Evolutionary conservation across 129 eudicot species (phyloP), one percentile per base, ranked within the genome.

Genomic region (Scalesia atractyloides): DNA sequence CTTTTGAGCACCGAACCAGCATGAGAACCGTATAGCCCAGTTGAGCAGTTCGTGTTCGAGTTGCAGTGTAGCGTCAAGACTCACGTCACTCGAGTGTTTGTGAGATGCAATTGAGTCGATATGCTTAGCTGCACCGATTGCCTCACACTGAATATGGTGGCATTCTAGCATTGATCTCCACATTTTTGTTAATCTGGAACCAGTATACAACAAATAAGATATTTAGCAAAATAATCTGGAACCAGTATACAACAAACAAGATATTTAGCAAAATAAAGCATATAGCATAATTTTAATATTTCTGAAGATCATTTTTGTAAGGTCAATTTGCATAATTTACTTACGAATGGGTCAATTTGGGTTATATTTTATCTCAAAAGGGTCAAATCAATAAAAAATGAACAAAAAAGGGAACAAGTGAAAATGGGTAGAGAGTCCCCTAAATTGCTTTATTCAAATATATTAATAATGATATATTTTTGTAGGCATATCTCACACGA

Each of bases 131-230:
- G 80, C 93, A 63, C 47, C 68, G 58, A 95, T 82, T 33, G 97
- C 97, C 69, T 81, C 84, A 66, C 84, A 80, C 66, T 95, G 99
- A 73, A 54, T 80, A 49, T 80, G 97, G 78, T 95, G 96, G 83
- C 99, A 90, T 58, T 88, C 96, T 14, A 84, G 87, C 94, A 88
- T 84, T 19, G 85, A 74, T 70, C 86, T 90, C 99, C 97, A 90
- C 94, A 95, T 88, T 47, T 84, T 80, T 26, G 86, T 71, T 68
- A 90, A 81, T 84, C 99, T 95, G 73, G 36, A 74, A 19, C 9
- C 26, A 76, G 75, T 33, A 52, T 64, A 52, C 57, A 22, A 51
- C 14, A 65, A 3, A 63, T 48, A 17, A 73, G 41, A 63, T 73
- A 34, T 57, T 57, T 14, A 39, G 24, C 66, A 4, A 71, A 73